Evolutionary conservation across 768 basidiomycete genomes (phyloP).

Genomic region (Tricholoma terreum): DNA sequence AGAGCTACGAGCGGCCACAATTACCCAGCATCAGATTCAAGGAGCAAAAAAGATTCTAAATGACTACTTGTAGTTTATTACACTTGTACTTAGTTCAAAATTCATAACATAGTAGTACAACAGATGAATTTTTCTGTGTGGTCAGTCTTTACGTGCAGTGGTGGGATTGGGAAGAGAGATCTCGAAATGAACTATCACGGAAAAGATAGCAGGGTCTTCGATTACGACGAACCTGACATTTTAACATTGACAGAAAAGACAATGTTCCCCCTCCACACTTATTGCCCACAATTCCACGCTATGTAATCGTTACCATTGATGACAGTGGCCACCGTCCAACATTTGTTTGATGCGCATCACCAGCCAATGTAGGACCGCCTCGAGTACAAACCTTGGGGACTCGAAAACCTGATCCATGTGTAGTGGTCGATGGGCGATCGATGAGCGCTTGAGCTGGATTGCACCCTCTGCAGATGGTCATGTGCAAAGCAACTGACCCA

Average conservation of each 20-base stretch:
- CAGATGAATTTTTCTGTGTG: neutral
- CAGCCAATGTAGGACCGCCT: neutral
- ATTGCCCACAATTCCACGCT: neutral
- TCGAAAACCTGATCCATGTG: neutral
- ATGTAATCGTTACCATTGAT: neutral
- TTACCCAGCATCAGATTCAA: neutral
- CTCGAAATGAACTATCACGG: neutral
- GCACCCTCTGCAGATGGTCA: conserved; percentile 7
- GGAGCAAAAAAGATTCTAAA: neutral
- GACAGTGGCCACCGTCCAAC: neutral
- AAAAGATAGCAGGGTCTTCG: no score
- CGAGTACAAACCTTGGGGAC: neutral
- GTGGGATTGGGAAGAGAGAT: neutral
- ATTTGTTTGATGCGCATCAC: neutral
- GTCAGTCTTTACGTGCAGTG: neutral
- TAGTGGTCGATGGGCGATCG: neutral
- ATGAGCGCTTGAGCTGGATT: neutral
- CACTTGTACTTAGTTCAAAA: neutral
- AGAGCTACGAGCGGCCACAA: neutral
- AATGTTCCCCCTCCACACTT: neutral
- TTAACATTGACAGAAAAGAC: neutral
- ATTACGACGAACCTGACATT: no score
- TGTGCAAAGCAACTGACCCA: conserved; percentile 27
- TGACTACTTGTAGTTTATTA: neutral
- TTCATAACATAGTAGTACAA: neutral